Conservation (phyloP, 2,329 filamentous ascomycete species). For the Scolecobasidium constrictum region DNA sequence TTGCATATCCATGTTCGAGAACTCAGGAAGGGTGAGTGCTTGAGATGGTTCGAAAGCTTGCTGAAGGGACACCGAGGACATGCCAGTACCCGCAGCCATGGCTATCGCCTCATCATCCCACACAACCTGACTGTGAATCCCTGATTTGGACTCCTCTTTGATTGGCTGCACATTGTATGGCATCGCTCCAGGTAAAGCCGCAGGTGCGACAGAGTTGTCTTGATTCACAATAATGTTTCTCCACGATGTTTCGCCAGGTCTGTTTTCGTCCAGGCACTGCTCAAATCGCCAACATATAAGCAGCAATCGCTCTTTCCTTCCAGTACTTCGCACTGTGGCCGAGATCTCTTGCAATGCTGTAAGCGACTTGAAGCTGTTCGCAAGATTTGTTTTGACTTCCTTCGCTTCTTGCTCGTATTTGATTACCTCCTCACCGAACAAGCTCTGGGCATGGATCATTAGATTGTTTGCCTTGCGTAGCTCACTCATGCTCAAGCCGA, state of each 20-base stretch:
- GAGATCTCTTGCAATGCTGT: slow-evolving; percentile 33
- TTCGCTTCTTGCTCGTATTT: slow-evolving; percentile 8
- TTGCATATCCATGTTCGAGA: too few species aligned
- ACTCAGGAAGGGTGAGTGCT: too few species aligned
- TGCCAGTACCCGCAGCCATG: too few species aligned
- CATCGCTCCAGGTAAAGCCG: not conserved
- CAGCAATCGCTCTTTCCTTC: slow-evolving; percentile 19
- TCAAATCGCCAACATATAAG: slow-evolving; percentile 28
- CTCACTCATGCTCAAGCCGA: slow-evolving; percentile 19
- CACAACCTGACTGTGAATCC: too few species aligned
- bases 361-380: slow-evolving; percentile 22
- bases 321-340: slow-evolving; percentile 19
- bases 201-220: slow-evolving; percentile 3
- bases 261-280: slow-evolving; percentile 17
- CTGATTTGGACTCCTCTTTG: too few species aligned
- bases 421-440: not conserved
- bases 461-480: slow-evolving; percentile 12
- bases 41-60: too few species aligned
- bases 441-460: not conserved
- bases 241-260: slow-evolving; percentile 23
- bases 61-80: too few species aligned
- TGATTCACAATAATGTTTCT: slow-evolving; percentile 16
- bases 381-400: slow-evolving; percentile 16
- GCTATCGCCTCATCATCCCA: too few species aligned
- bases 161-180: too few species aligned